Conservation (phyloP, 2,329 filamentous ascomycete genomes). For the Verticillium tricorpus region DNA sequence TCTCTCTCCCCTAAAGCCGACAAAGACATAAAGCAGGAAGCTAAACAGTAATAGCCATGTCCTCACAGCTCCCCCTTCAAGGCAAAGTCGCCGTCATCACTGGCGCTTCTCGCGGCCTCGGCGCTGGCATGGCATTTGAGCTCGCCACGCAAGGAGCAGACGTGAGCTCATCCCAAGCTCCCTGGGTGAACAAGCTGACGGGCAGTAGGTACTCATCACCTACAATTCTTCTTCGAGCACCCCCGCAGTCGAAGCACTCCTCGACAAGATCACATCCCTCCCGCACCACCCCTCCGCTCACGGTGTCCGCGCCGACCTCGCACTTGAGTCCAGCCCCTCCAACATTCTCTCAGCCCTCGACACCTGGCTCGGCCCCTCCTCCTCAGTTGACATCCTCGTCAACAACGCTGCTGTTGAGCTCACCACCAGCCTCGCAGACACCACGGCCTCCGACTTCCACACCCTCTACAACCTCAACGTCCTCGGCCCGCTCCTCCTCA, state of each 20-base stretch:
- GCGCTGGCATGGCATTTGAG: conserved; percentile 16
- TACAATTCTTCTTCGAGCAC: conserved; percentile 15
- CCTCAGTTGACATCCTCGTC: conserved; percentile 26
- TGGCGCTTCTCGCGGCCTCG: conserved; percentile 18
- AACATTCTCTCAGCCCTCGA: conserved; percentile 27
- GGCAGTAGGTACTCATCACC: conserved; percentile 12
- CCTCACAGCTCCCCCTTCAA: not conserved
- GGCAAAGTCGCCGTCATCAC: conserved; percentile 18
- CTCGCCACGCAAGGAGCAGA: conserved; percentile 16
- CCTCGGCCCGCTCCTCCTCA: conserved; percentile 47
- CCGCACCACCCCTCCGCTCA: conserved; percentile 4
- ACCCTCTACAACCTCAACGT: conserved; percentile 54
- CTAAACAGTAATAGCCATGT: too few relatives aligned
- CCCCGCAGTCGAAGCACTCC: conserved; percentile 6
- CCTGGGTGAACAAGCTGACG: not conserved
- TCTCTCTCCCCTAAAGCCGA: too few relatives aligned
- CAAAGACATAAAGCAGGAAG: too few relatives aligned
- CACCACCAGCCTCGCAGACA: conserved; percentile 29
- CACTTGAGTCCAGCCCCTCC: conserved; percentile 10
- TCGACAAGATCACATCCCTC: conserved; percentile 10
- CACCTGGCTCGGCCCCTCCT: conserved; percentile 14
- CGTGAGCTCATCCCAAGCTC: conserved; percentile 4
- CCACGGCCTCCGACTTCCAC: conserved; percentile 45
- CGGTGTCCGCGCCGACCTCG: conserved; percentile 17
- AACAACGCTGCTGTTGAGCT: conserved; percentile 34